A percentile compares a stretch with the other conserved stretches of the same genome.
Evolutionary conservation across 371 early-diverging fungal species (phyloP).

Genomic region (Zopfochytrium polystomum): DNA sequence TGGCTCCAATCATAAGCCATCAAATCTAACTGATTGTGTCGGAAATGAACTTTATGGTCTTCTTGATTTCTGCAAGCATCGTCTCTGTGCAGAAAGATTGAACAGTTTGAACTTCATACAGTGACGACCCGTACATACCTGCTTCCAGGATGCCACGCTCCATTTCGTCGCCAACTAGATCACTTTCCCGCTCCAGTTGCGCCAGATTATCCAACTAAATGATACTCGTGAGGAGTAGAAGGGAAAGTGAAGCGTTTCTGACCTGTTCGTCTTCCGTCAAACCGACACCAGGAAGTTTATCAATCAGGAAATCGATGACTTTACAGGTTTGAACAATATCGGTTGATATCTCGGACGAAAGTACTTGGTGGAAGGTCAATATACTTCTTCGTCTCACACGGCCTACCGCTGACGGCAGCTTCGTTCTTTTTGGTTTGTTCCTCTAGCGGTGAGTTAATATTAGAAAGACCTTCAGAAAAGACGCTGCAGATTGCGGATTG

Average conservation of each 20-base stretch:
- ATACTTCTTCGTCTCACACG: not conserved
- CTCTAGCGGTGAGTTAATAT: conserved; percentile 3
- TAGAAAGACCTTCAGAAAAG: not conserved
- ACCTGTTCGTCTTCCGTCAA: conserved; percentile 65
- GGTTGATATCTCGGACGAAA: conserved; percentile 58
- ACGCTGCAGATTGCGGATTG: not conserved
- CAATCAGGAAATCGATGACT: conserved; percentile 67
- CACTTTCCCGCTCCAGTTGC: conserved; percentile 28
- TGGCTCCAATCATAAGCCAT: conserved; percentile 2
- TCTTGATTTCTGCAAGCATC: conserved; percentile 9
- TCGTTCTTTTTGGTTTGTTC: conserved; percentile 28
- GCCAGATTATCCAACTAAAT: conserved; percentile 19
- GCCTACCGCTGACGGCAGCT: conserved; percentile 16
- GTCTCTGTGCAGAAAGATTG: not conserved
- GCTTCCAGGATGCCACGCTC: conserved; percentile 23
- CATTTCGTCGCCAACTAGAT: conserved; percentile 28
- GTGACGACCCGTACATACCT: conserved; percentile 4
- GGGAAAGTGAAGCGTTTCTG: not conserved
- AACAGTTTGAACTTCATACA: not conserved
- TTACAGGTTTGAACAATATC: conserved; percentile 71
- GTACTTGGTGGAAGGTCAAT: conserved; percentile 27
- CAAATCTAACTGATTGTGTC: conserved; percentile 15
- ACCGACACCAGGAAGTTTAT: conserved; percentile 63
- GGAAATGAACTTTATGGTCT: conserved; percentile 10
- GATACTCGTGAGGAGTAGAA: not conserved